Evolutionary conservation across 78 protist genomes (phyloP), one percentile per base, ranked within the genome.

Genomic region (Dictyostelium intermedium): DNA sequence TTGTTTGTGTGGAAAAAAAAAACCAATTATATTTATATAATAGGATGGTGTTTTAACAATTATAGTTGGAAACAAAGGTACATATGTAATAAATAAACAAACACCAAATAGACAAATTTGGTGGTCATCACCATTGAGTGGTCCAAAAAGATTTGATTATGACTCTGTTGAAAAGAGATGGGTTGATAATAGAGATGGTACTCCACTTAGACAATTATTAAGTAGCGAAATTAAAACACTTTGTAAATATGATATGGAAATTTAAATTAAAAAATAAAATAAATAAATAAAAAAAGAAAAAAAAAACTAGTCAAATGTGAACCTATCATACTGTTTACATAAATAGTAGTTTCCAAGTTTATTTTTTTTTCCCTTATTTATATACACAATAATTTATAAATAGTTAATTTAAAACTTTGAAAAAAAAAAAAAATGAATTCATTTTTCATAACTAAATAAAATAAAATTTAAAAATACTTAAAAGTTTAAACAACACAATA

Each of bases 71-170:
- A 23, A 6, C 5, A 20, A 27, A 3, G 98, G 98, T 6, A 95
- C 97, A 3, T 97, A 82, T 72, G 98, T 98, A 41, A 84, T 98
- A 69, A 98, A 98, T 93, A 93, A 96, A 53, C 99, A 98, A 73
- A 91, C 98, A 20, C 99, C 99, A 30, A 98, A 97, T 63, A 43
- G 61, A 4, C 97, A 98, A 84, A 96, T 98, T 35, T 98, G 99
- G 99, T 81, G 97, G 78, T 92, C 97, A 13, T 98, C 99, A 8
- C 99, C 99, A 20, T 50, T 96, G 25, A 78, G 92, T 27, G 98
- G 98, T 25, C 98, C 98, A 80, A 83, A 73, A 34, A 83, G 95
- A 79, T 96, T 83, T 79, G 87, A 95, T 41, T 69, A 91, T 50
- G n/a, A 82, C 45, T 6, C 23, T 9, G 18, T 5, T 14, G 2